Evolutionary conservation across 495 filamentous ascomycete species (phyloP), one percentile per base, ranked within the genome.

Genomic region (Chlorociboria aeruginascens): DNA sequence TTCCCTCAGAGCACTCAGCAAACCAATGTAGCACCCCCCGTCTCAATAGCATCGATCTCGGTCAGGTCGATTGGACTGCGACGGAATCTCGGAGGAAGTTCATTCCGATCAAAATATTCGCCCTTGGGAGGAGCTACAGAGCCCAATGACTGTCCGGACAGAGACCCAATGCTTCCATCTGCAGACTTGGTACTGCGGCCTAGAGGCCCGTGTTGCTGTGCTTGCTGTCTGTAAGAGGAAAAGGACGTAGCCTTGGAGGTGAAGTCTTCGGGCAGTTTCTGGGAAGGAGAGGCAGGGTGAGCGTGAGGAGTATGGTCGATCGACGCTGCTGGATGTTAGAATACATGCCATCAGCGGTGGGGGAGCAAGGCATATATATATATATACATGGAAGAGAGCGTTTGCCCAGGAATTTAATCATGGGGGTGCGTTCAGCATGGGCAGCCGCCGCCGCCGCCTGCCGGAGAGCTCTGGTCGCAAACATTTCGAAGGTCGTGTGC

Each of bases 11-110:
- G 29, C 32, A 11, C 35, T 48, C 75, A 50, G 65, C 70, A 64
- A 14, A 66, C 71, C 53, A 83, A 58, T 56, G 78, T 85, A 11
- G 90, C 92, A 46, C 92, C 92, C 28, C 88, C 93, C 29, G 83
- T 84, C 76, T 96, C 89, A 46, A 98, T 74, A 31, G 89, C 89
- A 62, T 97, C 93, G 49, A 98, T 98, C 73, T 98, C 92, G 38
- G 79, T 81, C 56, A 79, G 61, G 25, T 71, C 81, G 64, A 86
- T 81, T 13, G 78, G 72, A 11, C 74, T 68, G 45, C 90, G 73
- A 56, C 83, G 78, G 71, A 95, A 98, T 52, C 89, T 77, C 45
- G 67, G 52, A 25, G 93, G 92, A 10, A 98, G 78, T 64, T 98
- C 82, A 51, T 77, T 79, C 46, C 89, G 83, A 68, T 97, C 92